Base-by-base conservation (phyloP, 2,329 filamentous ascomycete species). In the Aureobasidium musti region DNA sequence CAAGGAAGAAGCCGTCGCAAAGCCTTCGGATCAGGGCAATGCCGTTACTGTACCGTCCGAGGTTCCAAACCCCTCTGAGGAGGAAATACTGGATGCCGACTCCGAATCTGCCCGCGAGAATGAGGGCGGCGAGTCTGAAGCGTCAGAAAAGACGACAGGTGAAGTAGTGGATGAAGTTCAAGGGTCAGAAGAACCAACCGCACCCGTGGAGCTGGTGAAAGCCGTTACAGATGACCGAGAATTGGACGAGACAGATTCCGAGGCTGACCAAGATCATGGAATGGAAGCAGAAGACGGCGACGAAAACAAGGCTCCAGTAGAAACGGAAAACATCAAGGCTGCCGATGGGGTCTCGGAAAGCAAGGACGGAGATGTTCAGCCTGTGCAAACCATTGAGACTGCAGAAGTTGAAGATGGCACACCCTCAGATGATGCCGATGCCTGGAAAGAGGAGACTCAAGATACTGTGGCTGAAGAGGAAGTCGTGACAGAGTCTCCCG, bases 81-180 rank as follows among this genome's bases (percentile, higher is more conserved):
- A 1, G 4, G 21, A 2, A 8, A 11, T 1, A 17, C 2, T 14
- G 8, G 37, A 28, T 5, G 3, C 1, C 2, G 21, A n/a, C 1
- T 0, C 14, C 2, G 33, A 23, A 5, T 6, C 33, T 17, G 35
- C 19, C 21, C 13, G 11, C 3, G 14, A 41, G 3, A 14, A 19
- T 4, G 23, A 41, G 33, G 21, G 3, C 2, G 28, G 2, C 14
- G 10, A n/a, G 43, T 2, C 11, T 5, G 1, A 39, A 37, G n/a
- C 3, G 33, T 4, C 35, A 57, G 3, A 1, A 41, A 5, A 56
- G 13, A 28, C 14, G 52, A 7, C 11, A 1, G 33, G 23, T 11
- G 19, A 56, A 50, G 23, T 2, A n/a, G 2, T 3, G 17, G 8
- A 19, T 28, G 49, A 52, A 52, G 26, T 2, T 7, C 8, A 10